Base-by-base conservation (phyloP, 2,329 filamentous ascomycete species). In the Colletotrichum tanaceti region DNA sequence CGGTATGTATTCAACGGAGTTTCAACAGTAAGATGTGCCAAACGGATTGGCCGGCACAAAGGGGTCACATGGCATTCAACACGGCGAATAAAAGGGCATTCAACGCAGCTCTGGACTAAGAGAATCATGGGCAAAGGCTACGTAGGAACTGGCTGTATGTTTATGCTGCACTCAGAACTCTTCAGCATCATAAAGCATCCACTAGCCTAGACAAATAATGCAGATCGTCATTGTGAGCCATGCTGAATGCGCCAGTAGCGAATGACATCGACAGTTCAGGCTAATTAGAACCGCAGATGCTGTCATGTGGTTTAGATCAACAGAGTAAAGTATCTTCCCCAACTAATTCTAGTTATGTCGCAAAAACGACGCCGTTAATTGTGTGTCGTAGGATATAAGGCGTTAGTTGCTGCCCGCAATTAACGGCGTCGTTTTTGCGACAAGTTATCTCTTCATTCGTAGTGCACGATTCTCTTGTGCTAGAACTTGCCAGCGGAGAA, bases 11-110 rank as follows among this genome's bases (percentile, higher is more conserved):
- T 50, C 24, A 59, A 50, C 43, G 65, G 65, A 65, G 62, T 68
- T 65, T 68, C 54, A 66, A 57, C 58, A 66, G 50, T 41, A 59
- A 59, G 2, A 35, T 35, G 47, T n/a, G 53, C 46, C 41, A 65
- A 32, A 47, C 18, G 32, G 28, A 59, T 38, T 46, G 47, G 61
- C n/a, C 35, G 14, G 53, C 20, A 38, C 6, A 18, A 43, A 28
- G 18, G 13, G 61, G 61, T 20, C 18, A 22, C 18, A 52, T 54
- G n/a, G 16, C 32, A 44, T 59, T 68, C 52, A 52, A 57, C 64
- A 67, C 20, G 22, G 6, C 35, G 60, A 38, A 57, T 52, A 32
- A 18, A 52, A 61, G 58, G 57, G 43, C 43, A 59, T 59, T 59
- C 58, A 53, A 50, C 35, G 53, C 61, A 22, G 43, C 61, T 63